Conservation (phyloP, 2,329 filamentous ascomycete genomes). For the Phaeosphaeria sp. region DNA sequence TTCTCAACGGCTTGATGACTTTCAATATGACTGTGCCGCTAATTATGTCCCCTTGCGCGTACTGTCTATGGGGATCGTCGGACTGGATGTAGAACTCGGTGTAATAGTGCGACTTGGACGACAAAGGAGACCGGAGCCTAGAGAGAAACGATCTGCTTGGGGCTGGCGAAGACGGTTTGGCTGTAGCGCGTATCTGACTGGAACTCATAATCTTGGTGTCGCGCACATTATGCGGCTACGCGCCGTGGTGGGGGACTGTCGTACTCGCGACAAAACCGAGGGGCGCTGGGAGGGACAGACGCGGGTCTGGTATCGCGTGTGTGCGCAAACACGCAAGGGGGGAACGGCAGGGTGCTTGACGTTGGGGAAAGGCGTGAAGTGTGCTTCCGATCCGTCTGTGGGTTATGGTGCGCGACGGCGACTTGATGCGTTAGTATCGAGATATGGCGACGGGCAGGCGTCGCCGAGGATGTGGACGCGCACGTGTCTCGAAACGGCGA, state of each 20-base stretch:
- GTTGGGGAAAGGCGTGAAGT: not conserved
- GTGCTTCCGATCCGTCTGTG: slow-evolving; percentile 1
- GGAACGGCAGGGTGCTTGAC: not conserved
- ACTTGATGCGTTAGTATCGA: slow-evolving; percentile 14
- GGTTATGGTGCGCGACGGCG: slow-evolving; percentile 7
- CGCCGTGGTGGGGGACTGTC: slow-evolving; percentile 25
- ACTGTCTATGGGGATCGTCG: slow-evolving; percentile 79
- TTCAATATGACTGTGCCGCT: slow-evolving; percentile 75
- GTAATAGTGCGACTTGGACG: slow-evolving; percentile 67
- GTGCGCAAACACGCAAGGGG: not conserved
- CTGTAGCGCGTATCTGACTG: slow-evolving; percentile 43
- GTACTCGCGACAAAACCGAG: slow-evolving; percentile 11
- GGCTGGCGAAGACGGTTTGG: slow-evolving; percentile 34
- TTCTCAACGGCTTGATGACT: slow-evolving; percentile 74
- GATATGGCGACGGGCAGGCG: slow-evolving; percentile 16
- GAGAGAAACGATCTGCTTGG: slow-evolving; percentile 54
- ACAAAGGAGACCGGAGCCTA: slow-evolving; percentile 63
- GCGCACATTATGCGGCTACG: slow-evolving; percentile 49
- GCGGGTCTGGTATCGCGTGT: not conserved
- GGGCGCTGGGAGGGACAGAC: slow-evolving; percentile 5
- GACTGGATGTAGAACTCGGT: slow-evolving; percentile 80
- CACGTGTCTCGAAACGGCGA: slow-evolving; percentile 39
- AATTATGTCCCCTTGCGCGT: slow-evolving; percentile 76
- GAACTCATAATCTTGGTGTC: slow-evolving; percentile 49
- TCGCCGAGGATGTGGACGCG: slow-evolving; percentile 27